Percentiles rank a stretch among this genome's conserved stretches.
Evolutionary conservation across 345 rosid genomes (phyloP).

Genomic region (Stellera chamaejasme): DNA sequence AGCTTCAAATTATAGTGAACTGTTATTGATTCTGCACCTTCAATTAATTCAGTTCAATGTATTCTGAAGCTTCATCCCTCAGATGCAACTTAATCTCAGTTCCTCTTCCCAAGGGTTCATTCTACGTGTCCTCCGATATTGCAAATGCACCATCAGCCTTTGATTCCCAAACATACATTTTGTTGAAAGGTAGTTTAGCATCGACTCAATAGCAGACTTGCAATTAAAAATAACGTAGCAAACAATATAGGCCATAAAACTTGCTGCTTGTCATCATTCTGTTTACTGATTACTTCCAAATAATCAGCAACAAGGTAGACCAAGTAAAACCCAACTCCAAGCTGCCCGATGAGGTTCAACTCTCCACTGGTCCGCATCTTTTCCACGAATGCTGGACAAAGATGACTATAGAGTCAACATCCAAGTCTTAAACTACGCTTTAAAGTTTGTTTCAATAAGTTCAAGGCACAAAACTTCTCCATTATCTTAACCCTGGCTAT

Average conservation of each 20-base stretch:
- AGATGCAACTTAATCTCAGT: conserved; percentile 95
- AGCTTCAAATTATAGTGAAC: too few relatives aligned
- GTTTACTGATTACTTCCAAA: conserved; percentile 94
- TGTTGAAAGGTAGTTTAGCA: conserved; percentile 5
- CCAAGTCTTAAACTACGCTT: too few relatives aligned
- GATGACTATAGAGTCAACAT: neutral
- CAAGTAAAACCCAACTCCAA: conserved; percentile 98
- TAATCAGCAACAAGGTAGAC: conserved; percentile 97
- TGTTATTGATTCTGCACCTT: conserved; percentile 34
- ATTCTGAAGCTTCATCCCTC: conserved; percentile 92
- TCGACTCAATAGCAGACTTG: neutral
- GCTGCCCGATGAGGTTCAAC: conserved; percentile 93
- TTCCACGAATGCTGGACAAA: conserved; percentile 81
- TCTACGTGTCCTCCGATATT: conserved; percentile 96
- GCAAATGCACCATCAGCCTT: conserved; percentile 99
- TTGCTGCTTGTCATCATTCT: conserved; percentile 91
- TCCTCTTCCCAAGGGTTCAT: conserved; percentile 93
- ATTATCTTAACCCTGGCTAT: too few relatives aligned
- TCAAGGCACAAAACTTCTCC: too few relatives aligned
- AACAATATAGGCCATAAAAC: conserved; percentile 12
- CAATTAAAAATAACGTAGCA: neutral
- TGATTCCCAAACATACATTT: conserved; percentile 94
- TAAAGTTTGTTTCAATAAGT: too few relatives aligned
- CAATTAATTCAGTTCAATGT: conserved; percentile 82
- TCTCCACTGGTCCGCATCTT: conserved; percentile 96